Base-by-base conservation (phyloP, 768 basidiomycete species). In the Naganishia antarctica region DNA sequence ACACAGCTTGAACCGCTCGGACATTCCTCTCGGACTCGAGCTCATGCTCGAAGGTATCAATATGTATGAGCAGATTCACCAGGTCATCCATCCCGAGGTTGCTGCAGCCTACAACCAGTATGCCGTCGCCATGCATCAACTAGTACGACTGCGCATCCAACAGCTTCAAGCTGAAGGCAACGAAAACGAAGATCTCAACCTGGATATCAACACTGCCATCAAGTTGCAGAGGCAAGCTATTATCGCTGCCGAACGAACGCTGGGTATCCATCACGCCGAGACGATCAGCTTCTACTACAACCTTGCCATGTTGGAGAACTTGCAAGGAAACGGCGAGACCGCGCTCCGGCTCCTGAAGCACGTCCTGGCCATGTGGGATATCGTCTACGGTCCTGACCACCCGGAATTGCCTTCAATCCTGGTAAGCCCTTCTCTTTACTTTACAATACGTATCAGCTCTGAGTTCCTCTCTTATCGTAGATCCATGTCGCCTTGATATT, bases 51-150 rank as follows among this genome's bases (percentile, higher is more conserved):
- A 81, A 59, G 78, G 72, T 34, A 71, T 80, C 28, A 74, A 75
- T 62, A 65, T 77, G 25, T 79, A 78, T 72, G 80, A 81, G 71
- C 78, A 78, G 64, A 77, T 80, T 57, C 79, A 78, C 69, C 78
- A 79, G 5, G 68, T 78, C 47, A 72, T 80, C 28, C 80, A 81
- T 71, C 78, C 79, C 26, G 80, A 80, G 62, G 76, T 79, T 25
- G 79, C 79, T 0, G 60, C 68, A 12, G 77, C 77, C 23, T 80
- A 79, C 74, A 79, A 80, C 71, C 64, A 71, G 37, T 78, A 80
- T 64, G 78, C 79, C 2, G 73, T 78, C 49, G 70, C 76, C 5
- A 76, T 80, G 59, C 78, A 80, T 69, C 73, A 70, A 47, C 70
- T 80, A 25, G 74, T 74, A 32, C 73, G 77, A 64, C 40, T 76